Evolutionary conservation across 192 early-diverging fungal species (phyloP).

Genomic region (Rhizoclosmatium globosum): DNA sequence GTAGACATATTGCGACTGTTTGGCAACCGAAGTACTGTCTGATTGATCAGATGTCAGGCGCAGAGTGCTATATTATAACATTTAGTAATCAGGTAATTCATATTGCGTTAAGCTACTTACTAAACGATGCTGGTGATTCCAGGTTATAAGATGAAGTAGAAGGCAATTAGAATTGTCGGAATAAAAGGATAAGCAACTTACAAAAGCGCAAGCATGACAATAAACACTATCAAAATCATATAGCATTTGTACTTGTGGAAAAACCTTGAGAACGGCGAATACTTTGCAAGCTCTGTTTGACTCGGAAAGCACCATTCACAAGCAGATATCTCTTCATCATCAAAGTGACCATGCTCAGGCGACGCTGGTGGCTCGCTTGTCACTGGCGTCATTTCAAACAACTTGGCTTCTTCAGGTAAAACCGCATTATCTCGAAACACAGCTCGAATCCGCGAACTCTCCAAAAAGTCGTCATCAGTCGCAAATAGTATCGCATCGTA

Average conservation of each 20-base stretch:
- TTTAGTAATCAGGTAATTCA: no score
- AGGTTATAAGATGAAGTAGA: background rate
- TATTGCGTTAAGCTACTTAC: background rate
- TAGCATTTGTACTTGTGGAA: slow-evolving; percentile 19
- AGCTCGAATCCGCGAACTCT: slow-evolving; percentile 55
- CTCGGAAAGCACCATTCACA: slow-evolving; percentile 30
- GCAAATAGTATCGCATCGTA: slow-evolving; percentile 66
- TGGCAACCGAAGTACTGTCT: no score
- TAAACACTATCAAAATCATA: slow-evolving; percentile 8
- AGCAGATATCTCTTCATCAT: slow-evolving; percentile 8
- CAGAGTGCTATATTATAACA: no score
- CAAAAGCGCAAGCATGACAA: slow-evolving; percentile 22
- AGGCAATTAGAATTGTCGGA: background rate
- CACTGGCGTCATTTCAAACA: slow-evolving; percentile 70
- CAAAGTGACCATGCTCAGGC: background rate
- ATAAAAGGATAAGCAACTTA: slow-evolving; percentile 11
- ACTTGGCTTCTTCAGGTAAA: slow-evolving; percentile 60
- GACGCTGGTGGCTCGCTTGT: slow-evolving; percentile 49
- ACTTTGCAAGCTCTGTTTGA: slow-evolving; percentile 1
- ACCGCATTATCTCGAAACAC: slow-evolving; percentile 63
- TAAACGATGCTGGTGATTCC: background rate
- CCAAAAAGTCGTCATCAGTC: slow-evolving; percentile 70
- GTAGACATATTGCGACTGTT: no score
- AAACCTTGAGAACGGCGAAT: background rate
- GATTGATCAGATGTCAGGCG: no score